Percentiles rank a stretch among this genome's conserved stretches.
Evolutionary conservation across 257 asterid species (phyloP).

Genomic region (Solanum clarkiae): DNA sequence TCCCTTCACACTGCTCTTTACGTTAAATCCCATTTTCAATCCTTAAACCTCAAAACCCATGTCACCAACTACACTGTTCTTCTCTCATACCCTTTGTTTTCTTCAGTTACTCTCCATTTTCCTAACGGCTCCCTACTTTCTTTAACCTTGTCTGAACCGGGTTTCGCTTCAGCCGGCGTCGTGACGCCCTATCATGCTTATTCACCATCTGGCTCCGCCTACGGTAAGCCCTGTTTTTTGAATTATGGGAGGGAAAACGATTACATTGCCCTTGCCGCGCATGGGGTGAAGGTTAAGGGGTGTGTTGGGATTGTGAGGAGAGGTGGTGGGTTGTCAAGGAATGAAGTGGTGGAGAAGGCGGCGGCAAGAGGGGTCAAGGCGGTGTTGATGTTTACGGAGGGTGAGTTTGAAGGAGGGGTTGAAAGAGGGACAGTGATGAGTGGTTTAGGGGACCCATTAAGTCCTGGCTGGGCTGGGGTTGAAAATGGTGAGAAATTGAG

Average conservation of each 20-base stretch:
- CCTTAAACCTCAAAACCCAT: conserved; percentile 41
- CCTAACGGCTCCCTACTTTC: conserved; percentile 25
- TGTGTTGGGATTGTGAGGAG: conserved; percentile 80
- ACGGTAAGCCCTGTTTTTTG: conserved; percentile 50
- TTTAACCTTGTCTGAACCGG: conserved; percentile 40
- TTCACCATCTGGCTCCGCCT: conserved; percentile 76
- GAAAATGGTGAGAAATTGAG: conserved; percentile 53
- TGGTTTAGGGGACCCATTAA: conserved; percentile 92
- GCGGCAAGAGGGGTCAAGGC: conserved; percentile 75
- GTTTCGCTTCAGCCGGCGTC: conserved; percentile 21
- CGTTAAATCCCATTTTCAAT: conserved; percentile 54
- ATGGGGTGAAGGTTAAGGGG: conserved; percentile 44
- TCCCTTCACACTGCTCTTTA: conserved; percentile 55
- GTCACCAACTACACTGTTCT: conserved; percentile 46
- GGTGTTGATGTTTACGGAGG: conserved; percentile 77
- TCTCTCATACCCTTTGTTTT: conserved; percentile 60
- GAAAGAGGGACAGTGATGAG: conserved; percentile 94
- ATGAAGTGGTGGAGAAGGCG: conserved; percentile 59
- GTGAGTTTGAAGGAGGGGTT: conserved; percentile 37
- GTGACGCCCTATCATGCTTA: conserved; percentile 75
- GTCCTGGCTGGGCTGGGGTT: conserved; percentile 74
- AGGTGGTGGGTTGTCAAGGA: conserved; percentile 61
- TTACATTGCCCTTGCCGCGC: conserved; percentile 34
- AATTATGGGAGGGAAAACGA: conserved; percentile 77
- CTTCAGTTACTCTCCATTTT: conserved; percentile 49